A percentile compares a stretch with the other conserved stretches of the same genome.
These are phyloP conservation scores for Metschnikowia santaceciliae DNA, from an alignment of 805 yeast genomes.

Conservation along the genomic window DNA sequence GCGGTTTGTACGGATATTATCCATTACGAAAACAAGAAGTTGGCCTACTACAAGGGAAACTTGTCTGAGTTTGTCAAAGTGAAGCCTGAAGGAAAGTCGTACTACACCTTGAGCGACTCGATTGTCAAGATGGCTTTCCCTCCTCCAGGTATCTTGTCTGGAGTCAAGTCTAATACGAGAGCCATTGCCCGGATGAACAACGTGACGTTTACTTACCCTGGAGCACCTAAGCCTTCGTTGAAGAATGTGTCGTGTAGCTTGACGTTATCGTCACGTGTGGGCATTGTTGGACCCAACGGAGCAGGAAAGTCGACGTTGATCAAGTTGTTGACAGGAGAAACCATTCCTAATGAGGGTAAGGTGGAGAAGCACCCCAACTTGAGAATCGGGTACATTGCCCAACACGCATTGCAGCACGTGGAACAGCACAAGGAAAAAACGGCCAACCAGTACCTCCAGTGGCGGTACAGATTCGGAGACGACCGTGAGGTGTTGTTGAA, in stretches of 20 bases:
- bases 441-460: conserved; percentile 94
- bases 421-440: conserved; percentile 97
- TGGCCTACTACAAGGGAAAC: conserved; percentile 95
- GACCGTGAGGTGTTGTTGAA: conserved; percentile 94
- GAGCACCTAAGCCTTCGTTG: conserved; percentile 80
- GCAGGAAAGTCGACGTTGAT: conserved; percentile 98
- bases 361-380: conserved; percentile 98
- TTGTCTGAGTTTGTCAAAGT: conserved; percentile 86
- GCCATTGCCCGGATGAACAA: conserved; percentile 85
- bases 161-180: conserved; percentile 91
- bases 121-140: conserved; percentile 97
- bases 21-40: conserved; percentile 92
- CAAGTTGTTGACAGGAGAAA: conserved; percentile 88
- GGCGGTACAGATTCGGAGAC: conserved; percentile 98
- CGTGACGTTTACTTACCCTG: conserved; percentile 88
- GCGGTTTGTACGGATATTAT: conserved; percentile 94
- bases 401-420: conserved; percentile 96
- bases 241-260: conserved; percentile 80
- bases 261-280: conserved; percentile 93
- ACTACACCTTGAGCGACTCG: conserved; percentile 89
- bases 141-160: conserved; percentile 95
- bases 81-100: conserved; percentile 94
- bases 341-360: conserved; percentile 78
- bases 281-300: conserved; percentile 96
- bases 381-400: conserved; percentile 98